Evolutionary conservation across 441 rosid species (phyloP), one percentile per base, ranked within the genome.

Genomic region (Hypseocharis bilobata): DNA sequence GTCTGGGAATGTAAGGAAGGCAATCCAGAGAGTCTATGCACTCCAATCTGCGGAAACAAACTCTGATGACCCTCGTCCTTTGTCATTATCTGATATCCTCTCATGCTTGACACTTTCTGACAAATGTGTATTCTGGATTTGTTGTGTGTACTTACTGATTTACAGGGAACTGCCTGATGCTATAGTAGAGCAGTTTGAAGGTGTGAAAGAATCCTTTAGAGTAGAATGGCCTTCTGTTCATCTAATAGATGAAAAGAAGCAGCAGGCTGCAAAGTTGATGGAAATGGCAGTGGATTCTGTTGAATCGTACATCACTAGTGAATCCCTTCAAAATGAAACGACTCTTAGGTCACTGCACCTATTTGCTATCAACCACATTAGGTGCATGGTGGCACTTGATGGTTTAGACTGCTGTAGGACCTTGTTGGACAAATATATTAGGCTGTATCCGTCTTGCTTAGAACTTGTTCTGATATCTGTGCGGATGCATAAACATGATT

Each of bases 111-210:
- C 86, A 70, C 73, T 81, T 82, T 81, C 93, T 87, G 99, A 91
- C 82, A 87, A 84, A 82, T 87, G 86, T 88, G 80, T 91, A 77
- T 88, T 93, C 86, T 93, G 99, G 99, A 79, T 93, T 85, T 91
- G 89, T 87, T 93, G 97, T 85, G 83, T 87, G 78, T 93, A 91
- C 92, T 85, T 93, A 73, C 20, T 56, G 61, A 56, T 22, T 14
- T 88, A 89, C 96, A 88, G 89, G 90, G 88, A 85, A 74, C 82
- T 89, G 60, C 96, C 95, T 29, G 88, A 76, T 66, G 78, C 82
- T 62, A 72, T 89, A 58, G 77, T 82, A 60, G 82, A 77, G 72
- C 76, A 42, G 67, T 81, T 88, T 76, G 95, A 89, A 76, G 79
- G 72, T 79, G 84, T 77, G 75, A 89, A 89, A 67, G 86, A 83